Conservation (phyloP, 148 eudicot species). For the Fallopia convolvulus region DNA sequence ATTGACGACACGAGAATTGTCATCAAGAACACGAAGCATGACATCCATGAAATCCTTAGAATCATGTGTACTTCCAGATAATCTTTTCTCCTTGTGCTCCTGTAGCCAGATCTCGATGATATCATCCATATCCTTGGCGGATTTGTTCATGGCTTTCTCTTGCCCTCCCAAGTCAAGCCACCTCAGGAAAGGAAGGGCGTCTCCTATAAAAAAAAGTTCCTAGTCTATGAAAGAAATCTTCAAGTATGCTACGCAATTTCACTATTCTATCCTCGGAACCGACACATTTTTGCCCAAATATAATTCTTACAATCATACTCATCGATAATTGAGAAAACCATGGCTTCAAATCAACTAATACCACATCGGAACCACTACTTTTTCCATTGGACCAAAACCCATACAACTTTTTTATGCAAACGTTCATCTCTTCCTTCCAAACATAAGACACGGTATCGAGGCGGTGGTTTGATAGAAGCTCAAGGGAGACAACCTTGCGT, state of each 20-base stretch:
- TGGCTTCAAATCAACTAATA: slow-evolving; percentile 12
- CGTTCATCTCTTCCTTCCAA: not conserved
- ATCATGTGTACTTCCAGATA: not conserved
- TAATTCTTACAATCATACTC: not conserved
- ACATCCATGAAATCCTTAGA: slow-evolving; percentile 13
- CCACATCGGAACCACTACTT: not conserved
- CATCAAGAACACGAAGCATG: slow-evolving; percentile 2
- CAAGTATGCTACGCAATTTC: not conserved
- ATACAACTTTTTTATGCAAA: not conserved
- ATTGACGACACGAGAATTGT: not conserved
- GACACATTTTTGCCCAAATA: not conserved
- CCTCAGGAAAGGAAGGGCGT: slow-evolving; percentile 13
- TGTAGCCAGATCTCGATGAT: slow-evolving; percentile 11
- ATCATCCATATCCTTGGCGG: slow-evolving; percentile 9
- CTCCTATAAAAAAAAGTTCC: slow-evolving; percentile 1
- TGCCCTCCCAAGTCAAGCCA: slow-evolving; percentile 15
- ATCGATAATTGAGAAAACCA: slow-evolving; percentile 11
- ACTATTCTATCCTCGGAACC: not conserved
- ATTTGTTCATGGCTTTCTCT: slow-evolving; percentile 16
- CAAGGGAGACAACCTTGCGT: slow-evolving; percentile 8
- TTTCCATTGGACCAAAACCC: not conserved
- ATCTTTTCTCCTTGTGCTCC: slow-evolving; percentile 4
- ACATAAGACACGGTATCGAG: not conserved
- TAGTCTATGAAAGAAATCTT: slow-evolving; percentile 4
- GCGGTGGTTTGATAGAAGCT: slow-evolving; percentile 15